Evolutionary conservation across 495 filamentous ascomycete genomes (phyloP).

Genomic region (Mytilinidion resinicola): DNA sequence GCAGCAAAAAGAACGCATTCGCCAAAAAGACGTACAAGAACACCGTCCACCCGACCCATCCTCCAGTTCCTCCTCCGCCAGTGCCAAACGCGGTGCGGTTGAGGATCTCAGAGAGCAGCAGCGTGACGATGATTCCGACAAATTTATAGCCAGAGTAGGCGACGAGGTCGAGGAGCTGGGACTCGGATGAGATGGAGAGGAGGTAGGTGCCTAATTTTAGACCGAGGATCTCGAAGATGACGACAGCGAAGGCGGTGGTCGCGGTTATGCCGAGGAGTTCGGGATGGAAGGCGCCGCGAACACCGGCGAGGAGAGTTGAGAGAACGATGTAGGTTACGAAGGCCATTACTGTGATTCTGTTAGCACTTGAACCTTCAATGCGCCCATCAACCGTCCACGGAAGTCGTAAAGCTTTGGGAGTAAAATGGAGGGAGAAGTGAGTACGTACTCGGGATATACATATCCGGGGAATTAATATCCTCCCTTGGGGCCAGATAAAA

Average conservation of each 20-base stretch:
- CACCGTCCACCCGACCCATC: slow-evolving; percentile 81
- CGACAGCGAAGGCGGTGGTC: slow-evolving; percentile 71
- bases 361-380: not conserved
- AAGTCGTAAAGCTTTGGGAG: not conserved
- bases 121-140: slow-evolving; percentile 85
- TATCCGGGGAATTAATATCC: slow-evolving; percentile 95
- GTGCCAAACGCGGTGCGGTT: slow-evolving; percentile 36
- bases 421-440: not conserved
- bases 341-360: slow-evolving; percentile 56
- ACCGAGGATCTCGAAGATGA: slow-evolving; percentile 78
- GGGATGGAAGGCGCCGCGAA: slow-evolving; percentile 89
- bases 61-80: slow-evolving; percentile 68
- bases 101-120: slow-evolving; percentile 67
- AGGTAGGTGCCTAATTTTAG: slow-evolving; percentile 92
- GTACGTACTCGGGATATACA: slow-evolving; percentile 75
- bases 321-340: slow-evolving; percentile 96
- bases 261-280: slow-evolving; percentile 86
- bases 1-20: slow-evolving; percentile 94
- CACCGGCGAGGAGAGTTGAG: slow-evolving; percentile 78
- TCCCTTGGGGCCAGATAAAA: slow-evolving; percentile 93
- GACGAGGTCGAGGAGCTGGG: slow-evolving; percentile 82
- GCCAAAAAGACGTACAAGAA: slow-evolving; percentile 88
- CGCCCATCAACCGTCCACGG: not conserved
- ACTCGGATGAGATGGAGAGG: slow-evolving; percentile 79
- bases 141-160: slow-evolving; percentile 99